phyloP scores from a whole-genome alignment of 495 filamentous ascomycete species.

The Stereocaulon alpinum region DNA sequence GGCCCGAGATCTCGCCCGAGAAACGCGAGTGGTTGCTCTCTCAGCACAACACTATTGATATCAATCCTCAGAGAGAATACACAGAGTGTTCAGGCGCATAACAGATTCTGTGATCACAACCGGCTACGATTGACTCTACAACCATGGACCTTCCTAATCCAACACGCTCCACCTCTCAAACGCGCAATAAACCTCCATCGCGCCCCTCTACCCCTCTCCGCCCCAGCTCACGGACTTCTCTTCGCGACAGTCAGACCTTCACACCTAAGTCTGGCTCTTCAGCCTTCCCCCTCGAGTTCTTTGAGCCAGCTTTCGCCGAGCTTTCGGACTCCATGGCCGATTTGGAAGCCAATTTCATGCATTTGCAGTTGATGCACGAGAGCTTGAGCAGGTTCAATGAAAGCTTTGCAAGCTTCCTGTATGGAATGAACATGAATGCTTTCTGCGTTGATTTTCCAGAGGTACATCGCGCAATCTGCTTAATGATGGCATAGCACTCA shows the following conservation, averaged over 20 bases:
- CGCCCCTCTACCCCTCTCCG: slow-evolving; percentile 90
- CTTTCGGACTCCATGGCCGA: slow-evolving; percentile 90
- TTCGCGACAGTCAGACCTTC: slow-evolving; percentile 59
- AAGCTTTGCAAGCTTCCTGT: slow-evolving; percentile 89
- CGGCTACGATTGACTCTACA: background rate
- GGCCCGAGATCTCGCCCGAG: background rate
- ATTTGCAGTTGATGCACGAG: slow-evolving; percentile 94
- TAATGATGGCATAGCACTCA: background rate
- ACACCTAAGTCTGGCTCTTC: slow-evolving; percentile 38
- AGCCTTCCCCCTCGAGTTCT: slow-evolving; percentile 63
- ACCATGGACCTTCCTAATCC: slow-evolving; percentile 14
- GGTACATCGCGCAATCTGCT: slow-evolving; percentile 36
- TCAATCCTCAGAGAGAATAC: background rate
- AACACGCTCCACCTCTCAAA: slow-evolving; percentile 16
- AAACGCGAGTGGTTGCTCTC: background rate
- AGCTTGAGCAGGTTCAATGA: slow-evolving; percentile 89
- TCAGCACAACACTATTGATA: background rate
- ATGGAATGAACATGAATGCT: slow-evolving; percentile 96
- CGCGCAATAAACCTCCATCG: slow-evolving; percentile 39
- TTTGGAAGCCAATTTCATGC: slow-evolving; percentile 93
- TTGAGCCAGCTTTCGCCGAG: slow-evolving; percentile 87
- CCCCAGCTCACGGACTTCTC: slow-evolving; percentile 77
- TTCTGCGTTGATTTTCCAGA: slow-evolving; percentile 98
- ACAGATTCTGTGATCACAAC: background rate
- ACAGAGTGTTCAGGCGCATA: background rate